Evolutionary conservation across 1,284 basidiomycete species (phyloP).

Genomic region (Grifola frondosa): DNA sequence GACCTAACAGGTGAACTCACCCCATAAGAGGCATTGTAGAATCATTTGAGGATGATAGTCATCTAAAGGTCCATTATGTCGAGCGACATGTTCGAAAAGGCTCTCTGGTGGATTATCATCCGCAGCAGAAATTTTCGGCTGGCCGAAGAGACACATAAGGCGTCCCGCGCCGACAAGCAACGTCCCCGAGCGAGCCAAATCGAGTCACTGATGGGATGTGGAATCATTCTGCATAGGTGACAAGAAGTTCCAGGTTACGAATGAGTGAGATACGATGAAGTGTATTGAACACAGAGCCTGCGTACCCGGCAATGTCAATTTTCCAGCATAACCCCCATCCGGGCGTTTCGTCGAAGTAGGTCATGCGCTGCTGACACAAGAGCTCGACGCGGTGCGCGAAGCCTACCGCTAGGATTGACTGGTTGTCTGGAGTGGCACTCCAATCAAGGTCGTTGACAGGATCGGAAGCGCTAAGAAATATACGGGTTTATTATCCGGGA

Average conservation of each 20-base stretch:
- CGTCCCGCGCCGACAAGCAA: slow-evolving; percentile 76
- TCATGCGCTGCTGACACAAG: slow-evolving; percentile 87
- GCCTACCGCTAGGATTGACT: slow-evolving; percentile 88
- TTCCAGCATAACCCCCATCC: slow-evolving; percentile 78
- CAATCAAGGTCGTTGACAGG: slow-evolving; percentile 82
- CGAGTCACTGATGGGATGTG: slow-evolving; percentile 79
- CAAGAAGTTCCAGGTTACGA: no score
- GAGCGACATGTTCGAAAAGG: slow-evolving; percentile 80
- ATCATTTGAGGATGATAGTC: slow-evolving; percentile 93
- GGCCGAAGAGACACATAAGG: slow-evolving; percentile 73
- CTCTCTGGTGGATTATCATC: slow-evolving; percentile 32
- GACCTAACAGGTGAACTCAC: slow-evolving; percentile 42
- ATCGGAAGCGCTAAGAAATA: slow-evolving; percentile 42
- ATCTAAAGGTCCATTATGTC: slow-evolving; percentile 79
- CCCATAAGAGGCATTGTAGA: slow-evolving; percentile 89
- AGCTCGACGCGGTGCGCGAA: slow-evolving; percentile 76
- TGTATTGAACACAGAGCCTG: slow-evolving; percentile 7
- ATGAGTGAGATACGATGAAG: slow-evolving; percentile 1
- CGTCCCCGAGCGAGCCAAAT: slow-evolving; percentile 82
- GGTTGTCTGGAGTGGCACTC: slow-evolving; percentile 86
- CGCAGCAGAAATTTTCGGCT: slow-evolving; percentile 28
- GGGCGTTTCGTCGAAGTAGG: slow-evolving; percentile 80
- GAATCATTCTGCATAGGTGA: slow-evolving; percentile 59
- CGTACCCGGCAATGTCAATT: slow-evolving; percentile 69
- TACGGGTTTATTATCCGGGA: not conserved